A percentile compares a stretch with the other conserved stretches of the same genome.
Conservation (phyloP, 352 stramenopile genomes). For the Hyaloperonospora arabidopsidis region DNA sequence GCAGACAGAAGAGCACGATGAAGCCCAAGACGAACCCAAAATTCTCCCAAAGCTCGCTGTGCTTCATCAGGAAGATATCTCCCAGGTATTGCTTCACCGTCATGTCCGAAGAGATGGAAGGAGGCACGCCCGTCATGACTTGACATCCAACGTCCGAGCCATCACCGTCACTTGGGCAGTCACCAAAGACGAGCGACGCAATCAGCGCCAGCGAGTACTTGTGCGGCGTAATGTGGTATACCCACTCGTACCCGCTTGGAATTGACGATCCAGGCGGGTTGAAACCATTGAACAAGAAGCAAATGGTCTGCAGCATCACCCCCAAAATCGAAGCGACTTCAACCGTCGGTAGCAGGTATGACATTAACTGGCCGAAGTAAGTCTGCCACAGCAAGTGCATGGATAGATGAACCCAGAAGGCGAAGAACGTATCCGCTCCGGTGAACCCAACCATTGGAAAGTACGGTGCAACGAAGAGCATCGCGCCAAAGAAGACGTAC, state of each 20-base stretch:
- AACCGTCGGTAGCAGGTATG: conserved; percentile 26
- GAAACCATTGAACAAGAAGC: conserved; percentile 19
- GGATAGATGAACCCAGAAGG: conserved; percentile 15
- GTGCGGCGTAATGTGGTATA: conserved; percentile 18
- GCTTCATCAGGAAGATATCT: conserved; percentile 29
- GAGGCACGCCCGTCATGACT: conserved; percentile 22
- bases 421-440: conserved; percentile 8
- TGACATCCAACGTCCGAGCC: conserved; percentile 25
- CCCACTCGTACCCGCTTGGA: conserved; percentile 13
- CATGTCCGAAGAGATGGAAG: conserved; percentile 16
- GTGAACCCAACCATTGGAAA: conserved; percentile 22
- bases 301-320: conserved; percentile 15
- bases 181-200: conserved; percentile 9
- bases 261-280: conserved; percentile 12
- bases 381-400: conserved; percentile 17
- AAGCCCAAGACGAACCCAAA: conserved; percentile 22
- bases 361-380: conserved; percentile 25
- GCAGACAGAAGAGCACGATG: conserved; percentile 22
- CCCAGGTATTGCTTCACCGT: conserved; percentile 34
- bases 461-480: conserved; percentile 16
- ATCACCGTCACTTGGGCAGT: conserved; percentile 20
- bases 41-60: conserved; percentile 24
- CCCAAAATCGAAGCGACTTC: conserved; percentile 40
- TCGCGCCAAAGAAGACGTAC: conserved; percentile 39
- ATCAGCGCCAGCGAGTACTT: conserved; percentile 11